A percentile compares a stretch with the other conserved stretches of the same genome.
Conservation (phyloP, 2,329 filamentous ascomycete genomes). For the Fusarium humuli region DNA sequence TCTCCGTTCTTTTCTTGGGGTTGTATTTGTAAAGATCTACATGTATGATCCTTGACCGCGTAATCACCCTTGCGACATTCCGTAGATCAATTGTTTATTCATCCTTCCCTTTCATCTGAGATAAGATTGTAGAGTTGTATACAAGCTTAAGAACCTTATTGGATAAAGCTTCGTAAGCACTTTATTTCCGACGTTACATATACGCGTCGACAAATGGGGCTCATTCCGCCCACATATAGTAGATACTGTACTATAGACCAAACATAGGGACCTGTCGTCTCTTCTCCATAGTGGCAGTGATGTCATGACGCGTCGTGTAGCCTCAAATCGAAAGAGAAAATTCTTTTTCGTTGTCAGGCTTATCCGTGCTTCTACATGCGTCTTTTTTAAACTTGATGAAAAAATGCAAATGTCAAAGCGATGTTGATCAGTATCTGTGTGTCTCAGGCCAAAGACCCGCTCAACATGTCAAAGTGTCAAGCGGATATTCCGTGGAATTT, state of each 20-base stretch:
- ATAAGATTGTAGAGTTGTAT: slow-evolving; percentile 1
- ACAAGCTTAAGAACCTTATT: neutral
- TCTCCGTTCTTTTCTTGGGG: neutral
- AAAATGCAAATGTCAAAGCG: neutral
- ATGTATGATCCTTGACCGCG: neutral
- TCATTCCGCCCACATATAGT: neutral
- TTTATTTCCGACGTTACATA: neutral
- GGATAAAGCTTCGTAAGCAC: neutral
- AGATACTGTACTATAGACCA: neutral
- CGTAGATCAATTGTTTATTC: neutral
- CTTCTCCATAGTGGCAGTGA: neutral
- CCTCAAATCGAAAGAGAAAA: neutral
- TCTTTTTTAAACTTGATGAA: neutral
- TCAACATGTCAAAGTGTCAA: neutral
- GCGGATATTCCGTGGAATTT: neutral
- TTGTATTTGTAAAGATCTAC: neutral
- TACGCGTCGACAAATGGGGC: neutral
- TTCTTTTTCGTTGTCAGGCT: neutral
- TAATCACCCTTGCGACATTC: neutral
- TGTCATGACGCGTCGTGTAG: neutral
- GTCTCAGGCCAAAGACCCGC: neutral
- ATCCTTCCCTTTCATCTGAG: neutral
- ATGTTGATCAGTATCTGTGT: slow-evolving; percentile 1
- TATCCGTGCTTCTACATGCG: neutral
- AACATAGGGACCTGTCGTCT: neutral